Evolutionary conservation across 2,329 filamentous ascomycete genomes (phyloP).

Genomic region (Metarhizium humberi): DNA sequence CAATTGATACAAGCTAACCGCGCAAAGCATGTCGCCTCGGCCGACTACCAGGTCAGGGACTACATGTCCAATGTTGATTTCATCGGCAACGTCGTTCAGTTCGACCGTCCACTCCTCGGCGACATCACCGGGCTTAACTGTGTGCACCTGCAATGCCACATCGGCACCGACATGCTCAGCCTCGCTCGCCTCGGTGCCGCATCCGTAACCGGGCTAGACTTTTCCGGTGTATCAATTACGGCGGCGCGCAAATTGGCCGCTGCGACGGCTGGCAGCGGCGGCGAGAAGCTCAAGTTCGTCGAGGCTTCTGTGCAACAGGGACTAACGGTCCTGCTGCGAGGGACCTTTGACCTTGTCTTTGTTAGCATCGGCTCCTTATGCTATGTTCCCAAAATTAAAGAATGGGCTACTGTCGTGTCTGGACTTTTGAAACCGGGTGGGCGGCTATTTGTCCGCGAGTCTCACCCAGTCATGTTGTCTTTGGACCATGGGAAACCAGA

Average conservation of each 20-base stretch:
- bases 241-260: neutral
- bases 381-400: slow-evolving; percentile 6
- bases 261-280: too few species aligned
- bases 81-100: neutral
- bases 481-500: slow-evolving; percentile 4
- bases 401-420: slow-evolving; percentile 8
- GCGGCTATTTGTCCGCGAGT: slow-evolving; percentile 9
- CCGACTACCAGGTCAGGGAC: slow-evolving; percentile 6
- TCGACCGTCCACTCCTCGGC: slow-evolving; percentile 6
- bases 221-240: slow-evolving; percentile 5
- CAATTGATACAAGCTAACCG: neutral
- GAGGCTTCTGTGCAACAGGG: slow-evolving; percentile 7
- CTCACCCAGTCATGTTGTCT: slow-evolving; percentile 8
- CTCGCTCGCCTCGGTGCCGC: slow-evolving; percentile 3
- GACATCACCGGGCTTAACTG: slow-evolving; percentile 5
- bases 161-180: slow-evolving; percentile 11
- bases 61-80: slow-evolving; percentile 5
- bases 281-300: too few species aligned
- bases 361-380: slow-evolving; percentile 10
- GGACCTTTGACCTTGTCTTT: slow-evolving; percentile 9
- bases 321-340: neutral
- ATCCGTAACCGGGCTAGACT: slow-evolving; percentile 11
- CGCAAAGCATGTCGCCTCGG: slow-evolving; percentile 5
- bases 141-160: slow-evolving; percentile 12
- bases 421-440: slow-evolving; percentile 8